Conservation (phyloP, 345 rosid species). For the Clarkia xantiana region DNA sequence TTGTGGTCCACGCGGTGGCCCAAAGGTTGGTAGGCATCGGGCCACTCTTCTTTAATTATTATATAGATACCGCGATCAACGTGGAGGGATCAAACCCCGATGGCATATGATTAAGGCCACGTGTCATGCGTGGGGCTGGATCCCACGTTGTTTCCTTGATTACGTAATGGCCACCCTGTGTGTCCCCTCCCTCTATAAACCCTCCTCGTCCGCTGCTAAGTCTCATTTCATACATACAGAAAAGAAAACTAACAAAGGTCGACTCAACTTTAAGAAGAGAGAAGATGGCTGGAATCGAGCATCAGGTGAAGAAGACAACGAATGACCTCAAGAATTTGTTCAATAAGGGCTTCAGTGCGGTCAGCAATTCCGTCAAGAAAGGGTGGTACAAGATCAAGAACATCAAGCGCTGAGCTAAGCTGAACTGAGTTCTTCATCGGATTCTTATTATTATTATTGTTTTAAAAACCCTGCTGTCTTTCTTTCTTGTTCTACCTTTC, state of each 20-base stretch:
- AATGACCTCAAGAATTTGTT: constrained; percentile 40
- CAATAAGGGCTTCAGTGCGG: constrained; percentile 60
- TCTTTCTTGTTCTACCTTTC: background rate
- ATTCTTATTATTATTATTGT: no score
- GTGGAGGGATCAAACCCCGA: background rate
- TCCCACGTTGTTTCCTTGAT: constrained; percentile 1
- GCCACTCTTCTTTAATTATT: no score
- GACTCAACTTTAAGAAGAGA: background rate
- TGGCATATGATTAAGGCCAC: constrained; percentile 5
- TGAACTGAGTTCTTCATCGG: background rate
- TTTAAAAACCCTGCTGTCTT: no score
- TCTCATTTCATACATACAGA: no score
- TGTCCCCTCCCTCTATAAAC: background rate
- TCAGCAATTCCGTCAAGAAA: constrained; percentile 66
- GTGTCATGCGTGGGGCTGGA: constrained; percentile 8
- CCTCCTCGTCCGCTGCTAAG: no score
- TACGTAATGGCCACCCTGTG: background rate
- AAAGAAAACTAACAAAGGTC: background rate
- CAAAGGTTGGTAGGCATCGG: background rate
- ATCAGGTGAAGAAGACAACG: constrained; percentile 68
- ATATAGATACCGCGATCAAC: background rate
- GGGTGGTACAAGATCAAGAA: constrained; percentile 84
- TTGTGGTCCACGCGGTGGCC: constrained; percentile 1
- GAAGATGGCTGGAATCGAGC: constrained; percentile 50
- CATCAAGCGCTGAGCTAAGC: constrained; percentile 36